These are phyloP conservation scores for Yarrowia hollandica DNA, from an alignment of 805 yeast genomes.

Conservation along the genomic window DNA sequence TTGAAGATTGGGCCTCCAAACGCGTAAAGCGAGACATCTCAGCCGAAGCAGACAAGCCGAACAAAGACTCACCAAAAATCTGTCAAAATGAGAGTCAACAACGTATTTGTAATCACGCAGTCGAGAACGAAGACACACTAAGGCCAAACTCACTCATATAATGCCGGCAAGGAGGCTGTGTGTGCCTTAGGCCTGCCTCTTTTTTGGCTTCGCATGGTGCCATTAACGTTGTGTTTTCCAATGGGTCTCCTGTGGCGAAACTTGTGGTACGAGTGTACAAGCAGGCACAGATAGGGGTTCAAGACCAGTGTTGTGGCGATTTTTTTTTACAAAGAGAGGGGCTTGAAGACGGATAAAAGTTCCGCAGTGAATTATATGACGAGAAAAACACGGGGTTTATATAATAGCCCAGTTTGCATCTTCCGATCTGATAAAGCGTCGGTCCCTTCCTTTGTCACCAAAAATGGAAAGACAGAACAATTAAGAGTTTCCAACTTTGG, in stretches of 20 bases:
- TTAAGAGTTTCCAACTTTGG: conserved; percentile 9
- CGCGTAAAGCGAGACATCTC: background rate
- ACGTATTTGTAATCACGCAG: no score
- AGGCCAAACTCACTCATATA: no score
- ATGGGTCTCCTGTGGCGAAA: conserved; percentile 20
- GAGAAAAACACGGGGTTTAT: no score
- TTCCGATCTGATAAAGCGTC: conserved; percentile 1
- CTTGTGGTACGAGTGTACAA: conserved; percentile 13
- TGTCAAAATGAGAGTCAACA: no score
- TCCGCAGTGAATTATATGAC: no score
- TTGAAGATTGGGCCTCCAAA: background rate
- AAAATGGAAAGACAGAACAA: background rate
- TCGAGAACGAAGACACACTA: no score
- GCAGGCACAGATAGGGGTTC: background rate
- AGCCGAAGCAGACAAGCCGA: background rate
- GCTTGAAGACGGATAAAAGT: background rate
- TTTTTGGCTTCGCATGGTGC: background rate
- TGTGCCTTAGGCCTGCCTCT: no score
- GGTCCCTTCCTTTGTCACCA: background rate
- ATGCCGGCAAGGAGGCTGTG: background rate
- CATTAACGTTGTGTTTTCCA: background rate
- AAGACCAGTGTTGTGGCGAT: background rate
- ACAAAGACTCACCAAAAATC: no score
- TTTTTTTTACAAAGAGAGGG: background rate
- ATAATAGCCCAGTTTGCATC: no score